These are phyloP conservation scores for Rhodotorula sp. DNA, from an alignment of 1,284 basidiomycete genomes.

Conservation along the genomic window DNA sequence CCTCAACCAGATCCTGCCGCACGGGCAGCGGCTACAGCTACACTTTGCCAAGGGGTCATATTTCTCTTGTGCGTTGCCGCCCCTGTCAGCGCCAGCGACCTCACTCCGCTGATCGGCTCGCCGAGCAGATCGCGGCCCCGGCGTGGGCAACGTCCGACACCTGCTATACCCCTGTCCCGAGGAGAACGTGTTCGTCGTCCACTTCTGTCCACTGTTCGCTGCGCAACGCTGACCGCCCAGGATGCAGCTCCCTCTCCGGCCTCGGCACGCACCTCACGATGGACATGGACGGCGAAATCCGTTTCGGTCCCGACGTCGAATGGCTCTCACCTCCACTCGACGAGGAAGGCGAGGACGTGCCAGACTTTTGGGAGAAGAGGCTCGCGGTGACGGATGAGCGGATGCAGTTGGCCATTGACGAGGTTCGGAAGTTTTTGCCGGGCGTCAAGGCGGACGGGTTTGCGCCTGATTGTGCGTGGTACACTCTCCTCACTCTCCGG, in stretches of 20 bases:
- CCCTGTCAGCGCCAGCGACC: no score
- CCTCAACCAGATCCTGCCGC: slow-evolving; percentile 41
- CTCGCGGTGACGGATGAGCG: slow-evolving; percentile 58
- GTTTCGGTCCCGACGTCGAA: slow-evolving; percentile 91
- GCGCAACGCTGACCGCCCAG: slow-evolving; percentile 44
- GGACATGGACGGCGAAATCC: slow-evolving; percentile 79
- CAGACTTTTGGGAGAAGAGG: slow-evolving; percentile 73
- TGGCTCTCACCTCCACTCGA: slow-evolving; percentile 62
- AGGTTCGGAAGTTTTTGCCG: slow-evolving; percentile 65
- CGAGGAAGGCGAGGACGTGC: slow-evolving; percentile 54
- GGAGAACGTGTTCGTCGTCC: slow-evolving; percentile 15
- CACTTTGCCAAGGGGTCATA: slow-evolving; percentile 63
- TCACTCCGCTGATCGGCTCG: background rate
- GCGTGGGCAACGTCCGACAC: slow-evolving; percentile 62
- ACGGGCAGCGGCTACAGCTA: slow-evolving; percentile 23
- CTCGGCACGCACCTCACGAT: slow-evolving; percentile 85
- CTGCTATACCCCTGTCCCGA: slow-evolving; percentile 88
- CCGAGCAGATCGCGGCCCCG: slow-evolving; percentile 63
- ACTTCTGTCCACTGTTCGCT: background rate
- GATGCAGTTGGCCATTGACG: slow-evolving; percentile 66
- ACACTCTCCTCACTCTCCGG: background rate
- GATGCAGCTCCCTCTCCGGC: slow-evolving; percentile 54
- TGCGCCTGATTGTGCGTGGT: slow-evolving; percentile 64
- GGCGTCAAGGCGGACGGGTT: slow-evolving; percentile 64
- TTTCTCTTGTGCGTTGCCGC: slow-evolving; percentile 58